phyloP scores from a whole-genome alignment of 2,329 filamentous ascomycete species.

The Fusarium sp. region DNA sequence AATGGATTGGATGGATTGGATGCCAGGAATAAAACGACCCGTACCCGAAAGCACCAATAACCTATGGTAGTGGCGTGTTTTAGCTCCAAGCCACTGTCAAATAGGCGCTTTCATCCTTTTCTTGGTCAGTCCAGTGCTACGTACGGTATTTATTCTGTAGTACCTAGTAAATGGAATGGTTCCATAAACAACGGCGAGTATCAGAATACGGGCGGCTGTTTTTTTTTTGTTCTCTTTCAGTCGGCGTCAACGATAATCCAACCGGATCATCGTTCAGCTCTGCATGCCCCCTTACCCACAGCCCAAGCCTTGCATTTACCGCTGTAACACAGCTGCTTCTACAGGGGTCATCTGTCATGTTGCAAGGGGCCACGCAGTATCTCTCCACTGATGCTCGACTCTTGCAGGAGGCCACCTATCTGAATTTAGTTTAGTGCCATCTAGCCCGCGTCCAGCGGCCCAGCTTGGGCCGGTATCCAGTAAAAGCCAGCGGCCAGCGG shows the following conservation, averaged over 20 bases:
- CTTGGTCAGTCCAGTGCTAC: too few relatives aligned
- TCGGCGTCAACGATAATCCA: slow-evolving; percentile 14
- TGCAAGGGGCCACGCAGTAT: slow-evolving; percentile 16
- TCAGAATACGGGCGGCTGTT: slow-evolving; percentile 37
- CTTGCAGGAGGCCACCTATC: background rate
- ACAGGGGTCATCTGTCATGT: slow-evolving; percentile 16
- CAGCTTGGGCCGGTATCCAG: too few relatives aligned
- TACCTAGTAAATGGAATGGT: background rate
- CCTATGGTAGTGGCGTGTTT: background rate
- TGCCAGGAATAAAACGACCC: slow-evolving; percentile 17
- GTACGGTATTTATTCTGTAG: too few relatives aligned
- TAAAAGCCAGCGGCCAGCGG: slow-evolving; percentile 4
- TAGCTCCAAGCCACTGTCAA: slow-evolving; percentile 3
- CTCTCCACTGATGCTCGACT: slow-evolving; percentile 20
- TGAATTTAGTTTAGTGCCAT: slow-evolving; percentile 1
- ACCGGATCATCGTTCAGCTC: slow-evolving; percentile 23
- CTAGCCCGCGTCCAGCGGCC: background rate
- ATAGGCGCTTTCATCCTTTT: slow-evolving; percentile 14
- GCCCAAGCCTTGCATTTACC: slow-evolving; percentile 27
- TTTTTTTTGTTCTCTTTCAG: background rate
- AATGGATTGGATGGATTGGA: slow-evolving; percentile 19
- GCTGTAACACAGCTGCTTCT: slow-evolving; percentile 20
- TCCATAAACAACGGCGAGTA: slow-evolving; percentile 6
- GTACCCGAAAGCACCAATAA: slow-evolving; percentile 23
- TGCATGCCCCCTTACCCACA: slow-evolving; percentile 12